These are phyloP conservation scores for Bullera alba DNA, from an alignment of 768 basidiomycete genomes.

Conservation along the genomic window DNA sequence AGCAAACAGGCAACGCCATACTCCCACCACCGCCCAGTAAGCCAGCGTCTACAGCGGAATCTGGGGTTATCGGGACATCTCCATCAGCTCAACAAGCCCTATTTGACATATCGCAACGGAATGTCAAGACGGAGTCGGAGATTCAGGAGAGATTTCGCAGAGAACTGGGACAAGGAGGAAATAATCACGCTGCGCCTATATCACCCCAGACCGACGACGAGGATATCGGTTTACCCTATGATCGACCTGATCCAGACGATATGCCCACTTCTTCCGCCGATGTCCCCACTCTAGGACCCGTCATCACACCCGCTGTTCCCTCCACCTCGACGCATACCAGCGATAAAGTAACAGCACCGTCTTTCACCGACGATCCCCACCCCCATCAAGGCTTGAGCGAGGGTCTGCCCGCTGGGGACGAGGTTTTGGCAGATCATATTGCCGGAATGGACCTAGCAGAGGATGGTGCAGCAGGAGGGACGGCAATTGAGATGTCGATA, in stretches of 20 bases:
- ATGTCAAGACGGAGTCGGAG: slow-evolving; percentile 20
- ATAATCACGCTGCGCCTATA: slow-evolving; percentile 1
- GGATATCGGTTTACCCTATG: slow-evolving; percentile 33
- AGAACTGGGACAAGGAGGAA: slow-evolving; percentile 10
- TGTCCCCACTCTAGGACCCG: background rate
- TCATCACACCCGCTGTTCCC: no score
- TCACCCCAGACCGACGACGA: slow-evolving; percentile 9
- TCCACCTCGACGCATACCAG: background rate
- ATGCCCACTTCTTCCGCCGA: background rate
- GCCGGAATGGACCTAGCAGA: background rate
- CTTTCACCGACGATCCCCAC: background rate
- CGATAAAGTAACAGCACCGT: background rate
- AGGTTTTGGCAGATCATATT: background rate
- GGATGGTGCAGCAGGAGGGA: background rate
- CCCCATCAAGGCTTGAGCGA: background rate
- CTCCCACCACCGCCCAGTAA: no score
- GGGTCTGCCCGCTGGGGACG: background rate
- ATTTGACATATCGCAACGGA: slow-evolving; percentile 15
- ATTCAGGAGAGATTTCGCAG: slow-evolving; percentile 30
- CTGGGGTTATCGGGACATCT: slow-evolving; percentile 14
- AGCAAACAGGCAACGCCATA: no score
- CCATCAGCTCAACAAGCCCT: slow-evolving; percentile 23
- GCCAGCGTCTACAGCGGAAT: background rate
- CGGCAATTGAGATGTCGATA: background rate
- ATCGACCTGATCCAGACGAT: slow-evolving; percentile 14